These are phyloP conservation scores for Pistacia integerrima DNA, from an alignment of 345 rosid genomes.

Conservation along the genomic window DNA sequence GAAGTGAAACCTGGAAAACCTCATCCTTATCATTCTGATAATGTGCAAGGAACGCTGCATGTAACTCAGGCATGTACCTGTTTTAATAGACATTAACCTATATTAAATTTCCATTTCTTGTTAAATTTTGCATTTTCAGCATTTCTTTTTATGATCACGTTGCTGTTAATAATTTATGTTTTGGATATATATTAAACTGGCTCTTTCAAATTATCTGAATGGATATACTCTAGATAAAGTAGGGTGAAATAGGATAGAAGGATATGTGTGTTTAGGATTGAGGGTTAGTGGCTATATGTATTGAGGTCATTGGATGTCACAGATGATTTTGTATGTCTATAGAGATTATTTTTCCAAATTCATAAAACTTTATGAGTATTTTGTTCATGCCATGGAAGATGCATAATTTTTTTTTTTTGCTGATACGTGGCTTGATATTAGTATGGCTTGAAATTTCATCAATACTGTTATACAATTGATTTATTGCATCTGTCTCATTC, in stretches of 20 bases:
- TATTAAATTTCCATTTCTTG: background rate
- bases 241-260: background rate
- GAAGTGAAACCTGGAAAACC: conserved; percentile 91
- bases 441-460: background rate
- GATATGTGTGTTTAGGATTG: background rate
- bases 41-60: conserved; percentile 66
- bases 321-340: background rate
- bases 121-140: background rate
- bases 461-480: background rate
- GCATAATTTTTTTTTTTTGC: background rate
- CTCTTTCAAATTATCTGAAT: background rate
- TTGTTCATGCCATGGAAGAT: background rate
- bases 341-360: background rate
- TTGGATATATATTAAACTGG: background rate
- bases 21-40: conserved; percentile 57
- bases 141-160: background rate
- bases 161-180: background rate
- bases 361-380: background rate
- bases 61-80: conserved; percentile 67
- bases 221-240: background rate
- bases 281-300: background rate
- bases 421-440: background rate
- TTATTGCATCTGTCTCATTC: background rate
- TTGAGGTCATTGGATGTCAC: background rate
- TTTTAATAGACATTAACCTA: background rate